These are phyloP conservation scores for Pelargonium fulgidum DNA, from an alignment of 441 rosid species.

Conservation along the genomic window DNA sequence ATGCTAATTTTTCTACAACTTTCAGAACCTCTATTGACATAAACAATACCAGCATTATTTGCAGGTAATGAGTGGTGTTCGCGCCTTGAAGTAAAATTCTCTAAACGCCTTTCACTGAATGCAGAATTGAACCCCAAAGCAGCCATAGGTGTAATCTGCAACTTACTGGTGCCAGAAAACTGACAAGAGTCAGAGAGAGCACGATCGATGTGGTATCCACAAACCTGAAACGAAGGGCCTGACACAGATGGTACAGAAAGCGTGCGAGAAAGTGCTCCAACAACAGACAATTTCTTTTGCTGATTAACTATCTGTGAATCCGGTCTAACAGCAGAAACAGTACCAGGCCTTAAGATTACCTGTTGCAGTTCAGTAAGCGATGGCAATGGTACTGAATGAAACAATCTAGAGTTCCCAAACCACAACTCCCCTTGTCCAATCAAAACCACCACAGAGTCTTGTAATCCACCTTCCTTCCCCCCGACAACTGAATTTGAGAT, in stretches of 20 bases:
- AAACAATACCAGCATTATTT: constrained; percentile 27
- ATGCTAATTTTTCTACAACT: constrained; percentile 44
- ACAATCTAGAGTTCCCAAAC: constrained; percentile 41
- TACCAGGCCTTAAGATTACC: constrained; percentile 41
- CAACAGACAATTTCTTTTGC: constrained; percentile 62
- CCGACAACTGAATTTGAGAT: constrained; percentile 29
- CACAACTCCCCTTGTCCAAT: constrained; percentile 50
- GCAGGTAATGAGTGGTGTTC: constrained; percentile 19
- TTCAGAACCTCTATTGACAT: constrained; percentile 26
- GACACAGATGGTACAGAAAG: constrained; percentile 87
- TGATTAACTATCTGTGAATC: constrained; percentile 46
- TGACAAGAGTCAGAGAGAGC: constrained; percentile 36
- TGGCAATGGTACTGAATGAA: constrained; percentile 40
- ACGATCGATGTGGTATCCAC: constrained; percentile 74
- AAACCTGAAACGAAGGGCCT: constrained; percentile 76
- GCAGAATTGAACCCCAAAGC: constrained; percentile 21
- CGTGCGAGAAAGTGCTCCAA: constrained; percentile 66
- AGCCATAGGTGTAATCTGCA: constrained; percentile 39
- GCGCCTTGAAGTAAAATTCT: constrained; percentile 38
- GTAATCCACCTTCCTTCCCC: constrained; percentile 35
- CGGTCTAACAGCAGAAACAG: constrained; percentile 39
- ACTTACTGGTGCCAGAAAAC: constrained; percentile 25
- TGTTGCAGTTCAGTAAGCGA: constrained; percentile 37
- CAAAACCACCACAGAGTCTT: constrained; percentile 35
- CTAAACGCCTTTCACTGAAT: constrained; percentile 17